A percentile compares a stretch with the other conserved stretches of the same genome.
These are phyloP conservation scores for Mentha longifolia DNA, from an alignment of 257 asterid species.

Conservation along the genomic window DNA sequence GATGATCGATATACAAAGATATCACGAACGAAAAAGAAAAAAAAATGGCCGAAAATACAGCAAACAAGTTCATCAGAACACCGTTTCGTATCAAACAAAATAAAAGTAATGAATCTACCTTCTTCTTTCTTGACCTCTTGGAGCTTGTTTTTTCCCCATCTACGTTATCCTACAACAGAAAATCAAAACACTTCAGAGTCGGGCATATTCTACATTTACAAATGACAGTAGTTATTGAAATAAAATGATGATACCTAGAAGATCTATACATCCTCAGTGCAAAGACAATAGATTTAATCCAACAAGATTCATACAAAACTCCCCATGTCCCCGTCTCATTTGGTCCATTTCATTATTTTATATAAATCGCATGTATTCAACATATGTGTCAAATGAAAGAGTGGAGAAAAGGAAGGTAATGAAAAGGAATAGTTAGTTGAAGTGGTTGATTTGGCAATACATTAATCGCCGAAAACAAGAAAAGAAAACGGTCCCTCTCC, in stretches of 20 bases:
- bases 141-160: conserved; percentile 44
- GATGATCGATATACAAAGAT: not conserved
- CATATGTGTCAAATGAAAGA: not conserved
- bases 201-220: not conserved
- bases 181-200: conserved; percentile 8
- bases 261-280: not conserved
- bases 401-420: not conserved
- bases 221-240: conserved; percentile 1
- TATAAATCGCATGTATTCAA: no score
- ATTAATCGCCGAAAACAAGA: conserved; percentile 31
- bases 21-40: not conserved
- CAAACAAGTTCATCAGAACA: not conserved
- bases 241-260: not conserved
- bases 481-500: conserved; percentile 43
- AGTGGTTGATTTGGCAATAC: conserved; percentile 28
- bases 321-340: no score
- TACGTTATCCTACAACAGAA: conserved; percentile 39
- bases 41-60: not conserved
- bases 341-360: no score
- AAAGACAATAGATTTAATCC: not conserved
- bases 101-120: conserved; percentile 41
- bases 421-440: conserved; percentile 31
- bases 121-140: conserved; percentile 65
- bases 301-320: not conserved
- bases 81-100: not conserved